Base-by-base conservation (phyloP, 371 early-diverging fungal genomes). In the Zopfochytrium polystomum region DNA sequence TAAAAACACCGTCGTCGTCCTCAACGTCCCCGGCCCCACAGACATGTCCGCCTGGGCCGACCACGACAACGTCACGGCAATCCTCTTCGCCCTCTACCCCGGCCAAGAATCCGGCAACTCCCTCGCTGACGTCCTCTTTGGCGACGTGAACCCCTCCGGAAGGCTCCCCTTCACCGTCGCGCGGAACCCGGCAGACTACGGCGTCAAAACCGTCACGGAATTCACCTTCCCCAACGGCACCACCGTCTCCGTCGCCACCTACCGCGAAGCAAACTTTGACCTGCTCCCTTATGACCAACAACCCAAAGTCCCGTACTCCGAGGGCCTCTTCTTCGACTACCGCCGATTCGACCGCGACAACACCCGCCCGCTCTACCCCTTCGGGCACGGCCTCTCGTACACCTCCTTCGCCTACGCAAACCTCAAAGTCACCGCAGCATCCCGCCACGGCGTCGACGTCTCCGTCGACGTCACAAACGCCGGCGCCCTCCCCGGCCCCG, bases 21-120 rank as follows among this genome's bases (percentile, higher is more conserved):
- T 83, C 0, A 79, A 84, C 63, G 63, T 80, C 29, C 80, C 78
- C 20, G 83, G 82, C 9, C 68, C 84, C 29, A 79, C 83, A 1
- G 58, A 77, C 23, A 81, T 84, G 80, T n/a, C n/a, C n/a, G 80
- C 72, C 0, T 66, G 67, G 67, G 52, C 72, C 33, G 52, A 77
- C 44, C 77, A 85, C 56, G 75, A 77, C 18, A 78, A 81, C 54
- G 55, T 74, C 23, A 75, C 70, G 44, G 82, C 82, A 7, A 72
- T 85, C 27, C 58, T 85, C 7, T 78, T 74, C 62, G 77, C 84
- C 13, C 74, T 79, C 27, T 59, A 79, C 22, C 77, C 79, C 13
- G 79, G 82, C 27, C 82, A 86, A 73, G 86, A 85, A 57, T 68
- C 81, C 20, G 86, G 86, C 27, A 80, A 83, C 45, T 71, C 83